A percentile compares a stretch with the other conserved stretches of the same genome.
Evolutionary conservation across 208 protist species (phyloP).

Genomic region (Jaenimonas drosophilae): DNA sequence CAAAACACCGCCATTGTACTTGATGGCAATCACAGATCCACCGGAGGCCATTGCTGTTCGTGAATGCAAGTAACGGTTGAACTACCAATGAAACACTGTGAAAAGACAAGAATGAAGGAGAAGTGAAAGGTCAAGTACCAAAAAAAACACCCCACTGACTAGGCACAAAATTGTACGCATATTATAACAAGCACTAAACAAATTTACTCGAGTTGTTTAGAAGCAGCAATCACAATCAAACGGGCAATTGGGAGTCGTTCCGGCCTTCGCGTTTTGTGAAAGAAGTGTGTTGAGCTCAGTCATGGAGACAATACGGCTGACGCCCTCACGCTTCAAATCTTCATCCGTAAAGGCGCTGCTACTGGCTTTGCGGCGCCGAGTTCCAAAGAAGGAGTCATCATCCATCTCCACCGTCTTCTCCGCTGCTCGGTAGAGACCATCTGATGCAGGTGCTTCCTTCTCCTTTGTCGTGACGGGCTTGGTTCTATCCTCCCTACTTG

Average conservation of each 20-base stretch:
- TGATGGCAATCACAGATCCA: slow-evolving; percentile 94
- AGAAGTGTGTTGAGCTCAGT: slow-evolving; percentile 71
- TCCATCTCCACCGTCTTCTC: slow-evolving; percentile 67
- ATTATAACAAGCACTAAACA: neutral
- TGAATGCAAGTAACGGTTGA: neutral
- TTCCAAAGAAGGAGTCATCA: slow-evolving; percentile 75
- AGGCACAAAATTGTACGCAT: neutral
- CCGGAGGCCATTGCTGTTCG: slow-evolving; percentile 88
- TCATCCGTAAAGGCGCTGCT: neutral
- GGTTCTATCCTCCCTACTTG: neutral
- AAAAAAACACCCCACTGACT: slow-evolving; percentile 3
- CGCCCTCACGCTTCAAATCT: slow-evolving; percentile 38
- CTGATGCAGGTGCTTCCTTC: slow-evolving; percentile 7
- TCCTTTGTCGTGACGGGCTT: neutral
- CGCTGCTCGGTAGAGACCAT: slow-evolving; percentile 67
- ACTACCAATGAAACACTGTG: neutral
- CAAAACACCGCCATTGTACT: slow-evolving; percentile 96
- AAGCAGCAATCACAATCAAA: slow-evolving; percentile 90
- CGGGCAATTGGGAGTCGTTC: slow-evolving; percentile 82
- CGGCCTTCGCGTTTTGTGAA: slow-evolving; percentile 55
- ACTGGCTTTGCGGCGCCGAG: neutral
- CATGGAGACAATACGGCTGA: slow-evolving; percentile 69
- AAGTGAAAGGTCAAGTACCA: slow-evolving; percentile 1
- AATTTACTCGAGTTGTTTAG: no score
- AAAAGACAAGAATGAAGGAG: slow-evolving; percentile 8